These are phyloP conservation scores for Exophiala spinifera DNA, from an alignment of 2,329 filamentous ascomycete genomes.

Conservation along the genomic window DNA sequence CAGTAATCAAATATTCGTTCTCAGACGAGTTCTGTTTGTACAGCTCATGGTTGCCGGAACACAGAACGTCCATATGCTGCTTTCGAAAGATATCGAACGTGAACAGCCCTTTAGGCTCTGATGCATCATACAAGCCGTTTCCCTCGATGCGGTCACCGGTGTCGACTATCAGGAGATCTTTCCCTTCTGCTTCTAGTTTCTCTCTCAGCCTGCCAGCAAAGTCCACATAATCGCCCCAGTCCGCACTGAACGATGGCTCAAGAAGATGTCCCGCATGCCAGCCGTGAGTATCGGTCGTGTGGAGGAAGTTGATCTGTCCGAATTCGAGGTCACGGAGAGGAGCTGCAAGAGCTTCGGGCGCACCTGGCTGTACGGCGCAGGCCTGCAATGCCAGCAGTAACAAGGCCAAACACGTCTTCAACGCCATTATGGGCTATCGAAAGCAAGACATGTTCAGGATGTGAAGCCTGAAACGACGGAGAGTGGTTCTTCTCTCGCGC, in stretches of 20 bases:
- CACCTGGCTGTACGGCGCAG: slow-evolving; percentile 69
- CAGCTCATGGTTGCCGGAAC: slow-evolving; percentile 90
- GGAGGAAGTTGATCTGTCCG: slow-evolving; percentile 96
- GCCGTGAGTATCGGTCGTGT: slow-evolving; percentile 93
- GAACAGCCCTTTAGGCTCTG: slow-evolving; percentile 80
- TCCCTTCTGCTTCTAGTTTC: slow-evolving; percentile 72
- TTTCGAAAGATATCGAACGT: slow-evolving; percentile 83
- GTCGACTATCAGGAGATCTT: slow-evolving; percentile 88
- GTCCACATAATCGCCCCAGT: slow-evolving; percentile 97
- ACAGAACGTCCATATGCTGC: slow-evolving; percentile 79
- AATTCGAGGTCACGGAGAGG: slow-evolving; percentile 81
- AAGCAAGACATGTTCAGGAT: too few species aligned
- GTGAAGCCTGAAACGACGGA: too few species aligned
- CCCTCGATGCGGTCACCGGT: slow-evolving; percentile 92
- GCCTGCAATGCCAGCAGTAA: slow-evolving; percentile 20
- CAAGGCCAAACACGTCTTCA: background rate
- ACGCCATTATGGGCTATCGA: background rate
- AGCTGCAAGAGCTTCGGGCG: slow-evolving; percentile 71
- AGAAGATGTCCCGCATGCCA: slow-evolving; percentile 93
- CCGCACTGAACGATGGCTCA: slow-evolving; percentile 90
- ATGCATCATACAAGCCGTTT: slow-evolving; percentile 91
- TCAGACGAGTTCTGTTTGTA: slow-evolving; percentile 77
- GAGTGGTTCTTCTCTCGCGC: too few species aligned
- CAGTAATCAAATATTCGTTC: slow-evolving; percentile 73
- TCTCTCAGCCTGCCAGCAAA: slow-evolving; percentile 80